Evolutionary conservation across 139 green algal genomes (phyloP), one percentile per base, ranked within the genome.

Genomic region (Desmodesmus armatus): DNA sequence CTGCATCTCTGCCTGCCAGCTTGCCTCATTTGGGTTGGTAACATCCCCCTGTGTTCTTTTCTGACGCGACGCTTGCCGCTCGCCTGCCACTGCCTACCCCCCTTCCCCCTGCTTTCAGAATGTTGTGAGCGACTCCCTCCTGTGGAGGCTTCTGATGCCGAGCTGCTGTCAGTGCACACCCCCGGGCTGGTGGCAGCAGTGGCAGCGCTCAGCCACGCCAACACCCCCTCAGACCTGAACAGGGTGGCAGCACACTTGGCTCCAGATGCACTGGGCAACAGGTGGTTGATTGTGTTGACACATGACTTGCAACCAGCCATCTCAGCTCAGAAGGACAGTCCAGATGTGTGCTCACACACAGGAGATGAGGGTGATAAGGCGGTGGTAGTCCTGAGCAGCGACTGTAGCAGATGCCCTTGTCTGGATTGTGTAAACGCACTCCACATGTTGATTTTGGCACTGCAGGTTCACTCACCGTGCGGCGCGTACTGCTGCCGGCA

Each of bases 101-200:
- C 25, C 41, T 80, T 1, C 29, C 70, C 2, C 5, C 17, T 82
- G 60, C 33, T 62, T 49, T 23, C 82, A 92, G 90, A 85, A 31
- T 78, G 81, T 3, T 95, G 92, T 76, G 39, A 63, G 4, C 63
- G 88, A 37, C 63, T 94, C 65, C 71, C 71, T 15, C 82, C 76
- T 25, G 79, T 87, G 1, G 87, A 92, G 63, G 94, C 93, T 0
- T 94, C 91, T 0, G 33, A 75, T 0, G 82, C 78, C 25, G 90
- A 96, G 90, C 81, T 97, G 31, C 21, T 81, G 29, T 65, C 87
- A 6, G 93, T 94, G 85, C 94, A 96, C 88, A 86, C 86, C n/a
- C 47, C 63, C 0, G 80, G 89, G 2, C 91, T 96, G 35, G 63
- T 96, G 29, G 41, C 70, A 3, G 84, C 87, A 19, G 83, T 94